Evolutionary conservation across 257 asterid species (phyloP).

Genomic region (Salvia rosmarinus): DNA sequence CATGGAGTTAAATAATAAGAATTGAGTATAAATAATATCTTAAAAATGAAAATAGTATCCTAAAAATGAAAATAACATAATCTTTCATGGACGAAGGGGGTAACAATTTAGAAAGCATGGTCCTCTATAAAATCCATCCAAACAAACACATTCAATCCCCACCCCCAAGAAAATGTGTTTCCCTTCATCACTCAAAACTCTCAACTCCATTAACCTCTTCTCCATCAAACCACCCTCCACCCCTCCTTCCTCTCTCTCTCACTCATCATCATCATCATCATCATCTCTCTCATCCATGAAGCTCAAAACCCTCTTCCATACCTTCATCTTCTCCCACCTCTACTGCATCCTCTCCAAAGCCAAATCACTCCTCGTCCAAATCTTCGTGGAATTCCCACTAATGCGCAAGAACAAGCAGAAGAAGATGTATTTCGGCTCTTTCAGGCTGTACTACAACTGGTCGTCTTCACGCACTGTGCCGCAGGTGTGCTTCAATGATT

Average conservation of each 20-base stretch:
- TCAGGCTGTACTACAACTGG: slow-evolving; percentile 78
- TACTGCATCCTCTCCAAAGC: slow-evolving; percentile 52
- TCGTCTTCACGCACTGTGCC: slow-evolving; percentile 60
- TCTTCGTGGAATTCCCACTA: slow-evolving; percentile 43
- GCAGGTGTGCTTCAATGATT: slow-evolving; percentile 33
- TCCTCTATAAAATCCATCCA: slow-evolving; percentile 60
- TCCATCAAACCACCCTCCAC: slow-evolving; percentile 43
- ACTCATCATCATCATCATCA: slow-evolving; percentile 42
- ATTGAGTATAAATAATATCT: too few relatives aligned
- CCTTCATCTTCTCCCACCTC: slow-evolving; percentile 63
- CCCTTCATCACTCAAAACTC: slow-evolving; percentile 50
- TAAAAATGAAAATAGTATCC: too few relatives aligned
- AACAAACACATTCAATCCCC: slow-evolving; percentile 33
- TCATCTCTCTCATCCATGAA: slow-evolving; percentile 57
- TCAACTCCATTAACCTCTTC: slow-evolving; percentile 43
- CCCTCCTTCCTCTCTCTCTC: slow-evolving; percentile 12
- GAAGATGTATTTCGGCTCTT: slow-evolving; percentile 67
- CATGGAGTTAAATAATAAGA: too few relatives aligned
- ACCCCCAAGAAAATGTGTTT: slow-evolving; percentile 31
- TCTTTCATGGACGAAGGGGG: too few relatives aligned
- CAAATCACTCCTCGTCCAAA: slow-evolving; percentile 51
- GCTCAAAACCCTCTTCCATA: slow-evolving; percentile 56
- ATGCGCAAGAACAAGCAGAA: slow-evolving; percentile 38
- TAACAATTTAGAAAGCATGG: slow-evolving; percentile 59
- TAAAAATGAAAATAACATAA: too few relatives aligned